A percentile compares a stretch with the other conserved stretches of the same genome.
phyloP scores from a whole-genome alignment of 768 basidiomycete species.

The Psilocybe sp. region DNA sequence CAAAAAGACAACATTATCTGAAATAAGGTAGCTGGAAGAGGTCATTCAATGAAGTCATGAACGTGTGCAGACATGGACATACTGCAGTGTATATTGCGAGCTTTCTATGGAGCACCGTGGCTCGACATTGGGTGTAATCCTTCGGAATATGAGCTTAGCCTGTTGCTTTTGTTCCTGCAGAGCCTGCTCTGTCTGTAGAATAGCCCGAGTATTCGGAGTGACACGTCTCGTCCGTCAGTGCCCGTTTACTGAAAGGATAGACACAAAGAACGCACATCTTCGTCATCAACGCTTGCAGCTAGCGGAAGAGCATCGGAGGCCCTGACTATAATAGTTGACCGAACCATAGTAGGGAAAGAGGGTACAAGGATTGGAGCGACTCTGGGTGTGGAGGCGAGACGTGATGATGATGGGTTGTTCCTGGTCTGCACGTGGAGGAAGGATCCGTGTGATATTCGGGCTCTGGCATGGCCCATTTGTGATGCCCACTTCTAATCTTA shows the following conservation, averaged over 20 bases:
- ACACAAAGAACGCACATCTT: slow-evolving; percentile 58
- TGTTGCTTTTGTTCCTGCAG: slow-evolving; percentile 99
- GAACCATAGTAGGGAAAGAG: slow-evolving; percentile 58
- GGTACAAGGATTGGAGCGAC: not conserved
- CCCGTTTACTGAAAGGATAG: slow-evolving; percentile 1
- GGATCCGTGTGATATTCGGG: slow-evolving; percentile 15
- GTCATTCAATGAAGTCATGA: slow-evolving; percentile 1
- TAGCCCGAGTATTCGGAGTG: slow-evolving; percentile 12
- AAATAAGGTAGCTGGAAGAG: slow-evolving; percentile 81
- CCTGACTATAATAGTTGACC: slow-evolving; percentile 82
- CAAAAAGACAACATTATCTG: slow-evolving; percentile 91
- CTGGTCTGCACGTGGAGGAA: slow-evolving; percentile 9
- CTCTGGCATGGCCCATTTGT: no score
- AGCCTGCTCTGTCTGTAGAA: slow-evolving; percentile 83
- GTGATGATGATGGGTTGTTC: slow-evolving; percentile 4
- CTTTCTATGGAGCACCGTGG: slow-evolving; percentile 97
- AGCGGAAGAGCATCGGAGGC: slow-evolving; percentile 87
- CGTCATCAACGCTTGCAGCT: slow-evolving; percentile 96
- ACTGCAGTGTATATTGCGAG: slow-evolving; percentile 96
- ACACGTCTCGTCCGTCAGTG: slow-evolving; percentile 24
- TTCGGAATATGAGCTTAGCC: slow-evolving; percentile 92
- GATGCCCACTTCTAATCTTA: no score
- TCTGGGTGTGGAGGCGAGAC: slow-evolving; percentile 4
- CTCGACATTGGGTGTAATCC: slow-evolving; percentile 91
- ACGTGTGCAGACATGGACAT: slow-evolving; percentile 27